phyloP scores from a whole-genome alignment of 257 asterid genomes.

The Ocimum tenuiflorum region DNA sequence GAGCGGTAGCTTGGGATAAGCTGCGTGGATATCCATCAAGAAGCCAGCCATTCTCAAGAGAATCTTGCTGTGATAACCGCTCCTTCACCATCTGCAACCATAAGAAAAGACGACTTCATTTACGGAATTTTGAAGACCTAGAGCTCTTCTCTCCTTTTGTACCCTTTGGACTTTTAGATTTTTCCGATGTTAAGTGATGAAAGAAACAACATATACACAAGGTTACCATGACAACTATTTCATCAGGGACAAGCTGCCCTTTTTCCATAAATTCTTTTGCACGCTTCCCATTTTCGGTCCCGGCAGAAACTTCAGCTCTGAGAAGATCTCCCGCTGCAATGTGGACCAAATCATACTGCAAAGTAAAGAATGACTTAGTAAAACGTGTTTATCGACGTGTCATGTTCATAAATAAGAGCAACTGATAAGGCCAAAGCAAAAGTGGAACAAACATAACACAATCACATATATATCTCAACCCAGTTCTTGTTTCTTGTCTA shows the following conservation, averaged over 20 bases:
- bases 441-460: not conserved
- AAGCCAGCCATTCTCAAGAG: constrained; percentile 84
- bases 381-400: constrained; percentile 18
- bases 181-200: not conserved
- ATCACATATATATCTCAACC: too few species aligned
- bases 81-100: constrained; percentile 79
- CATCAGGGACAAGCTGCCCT: constrained; percentile 92
- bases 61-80: constrained; percentile 59
- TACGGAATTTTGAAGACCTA: not conserved
- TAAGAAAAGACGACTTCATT: constrained; percentile 5
- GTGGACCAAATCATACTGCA: constrained; percentile 93
- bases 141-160: not conserved
- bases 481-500: too few species aligned
- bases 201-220: not conserved
- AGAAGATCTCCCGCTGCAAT: constrained; percentile 93
- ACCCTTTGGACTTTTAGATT: not conserved
- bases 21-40: constrained; percentile 97
- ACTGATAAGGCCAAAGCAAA: not conserved
- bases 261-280: constrained; percentile 92
- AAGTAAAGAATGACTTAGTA: constrained; percentile 13
- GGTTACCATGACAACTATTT: constrained; percentile 83
- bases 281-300: constrained; percentile 81
- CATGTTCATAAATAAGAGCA: constrained; percentile 3
- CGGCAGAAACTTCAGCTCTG: constrained; percentile 85
- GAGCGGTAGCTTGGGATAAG: constrained; percentile 78